These are phyloP conservation scores for Pistacia vera DNA, from an alignment of 345 rosid species.

Conservation along the genomic window DNA sequence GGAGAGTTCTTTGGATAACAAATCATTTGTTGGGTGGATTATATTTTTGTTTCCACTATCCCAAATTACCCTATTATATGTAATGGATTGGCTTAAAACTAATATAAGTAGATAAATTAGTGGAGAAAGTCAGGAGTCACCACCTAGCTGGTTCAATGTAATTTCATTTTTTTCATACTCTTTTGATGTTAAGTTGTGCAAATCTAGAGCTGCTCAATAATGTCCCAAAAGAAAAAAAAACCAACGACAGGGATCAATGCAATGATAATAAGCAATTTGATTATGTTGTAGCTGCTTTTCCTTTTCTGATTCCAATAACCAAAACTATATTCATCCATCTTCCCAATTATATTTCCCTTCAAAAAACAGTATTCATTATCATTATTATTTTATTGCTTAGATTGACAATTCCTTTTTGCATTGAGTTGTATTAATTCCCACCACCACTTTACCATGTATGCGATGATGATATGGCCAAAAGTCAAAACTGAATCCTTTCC, in stretches of 20 bases:
- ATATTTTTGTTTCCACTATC: background rate
- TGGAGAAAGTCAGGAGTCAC: too few species aligned
- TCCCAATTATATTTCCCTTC: background rate
- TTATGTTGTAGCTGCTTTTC: slow-evolving; percentile 19
- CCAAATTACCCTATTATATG: too few species aligned
- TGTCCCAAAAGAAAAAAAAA: slow-evolving; percentile 19
- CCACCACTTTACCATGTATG: background rate
- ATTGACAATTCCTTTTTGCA: too few species aligned
- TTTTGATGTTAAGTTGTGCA: background rate
- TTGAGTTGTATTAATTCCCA: background rate
- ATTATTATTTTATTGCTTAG: background rate
- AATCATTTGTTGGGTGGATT: background rate
- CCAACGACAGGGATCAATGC: slow-evolving; percentile 17
- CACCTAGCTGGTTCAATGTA: too few species aligned
- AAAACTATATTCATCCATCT: slow-evolving; percentile 6
- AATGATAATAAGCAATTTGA: slow-evolving; percentile 40
- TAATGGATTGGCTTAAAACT: background rate
- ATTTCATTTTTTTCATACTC: too few species aligned
- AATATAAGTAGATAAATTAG: background rate
- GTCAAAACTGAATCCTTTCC: background rate
- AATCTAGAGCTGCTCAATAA: slow-evolving; percentile 5
- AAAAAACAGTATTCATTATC: background rate
- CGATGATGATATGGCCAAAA: background rate
- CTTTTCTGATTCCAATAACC: slow-evolving; percentile 33
- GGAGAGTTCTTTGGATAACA: background rate